Base-by-base conservation (phyloP, 1,284 basidiomycete species). In the Microstroma glucosiphilum region DNA sequence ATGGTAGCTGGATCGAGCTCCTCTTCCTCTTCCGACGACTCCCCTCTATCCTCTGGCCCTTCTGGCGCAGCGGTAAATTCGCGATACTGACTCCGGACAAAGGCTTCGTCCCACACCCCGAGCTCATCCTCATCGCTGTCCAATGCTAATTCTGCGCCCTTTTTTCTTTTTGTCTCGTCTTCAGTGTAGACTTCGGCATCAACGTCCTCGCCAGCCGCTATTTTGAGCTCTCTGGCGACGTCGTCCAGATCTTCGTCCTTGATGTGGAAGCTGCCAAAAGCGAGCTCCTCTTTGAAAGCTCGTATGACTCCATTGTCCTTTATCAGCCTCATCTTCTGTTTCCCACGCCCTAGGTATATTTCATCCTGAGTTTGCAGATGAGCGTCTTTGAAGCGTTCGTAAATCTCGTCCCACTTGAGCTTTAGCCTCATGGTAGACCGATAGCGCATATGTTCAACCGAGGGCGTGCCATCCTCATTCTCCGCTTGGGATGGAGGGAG, bases 341-440 rank as follows among this genome's bases (percentile, higher is more conserved):
- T 69, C 37, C 70, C 67, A n/a, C 68, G 64, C 15, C 75, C 73
- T n/a, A 77, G 69, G 43, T 73, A 69, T n/a, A 78, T 72, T 62
- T 78, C 76, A 48, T 48, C 21, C 58, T 78, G 75, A 21, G 70
- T 67, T 25, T 71, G 64, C 23, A 78, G 30, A 37, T 78, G 76
- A 7, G 76, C 75, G 51, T 75, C 70, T 21, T 71, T 69, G 67
- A 75, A 78, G 13, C 69, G 67, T 25, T 73, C 70, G 51, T 69
- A 74, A 46, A 78, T 78, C 54, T 63, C 62, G 41, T 78, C 75
- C 76, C 76, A 78, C 37, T 72, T 72, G 55, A 53, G 59, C 23
- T 76, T 73, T 43, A 78, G 73, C 1, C 73, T 68, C 58, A 71
- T 65, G 0, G 69, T 70, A 11, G 71, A 73, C 53, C 75, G 69